Conservation (phyloP, 75 land plant genomes). For the Cunninghamia lanceolata region DNA sequence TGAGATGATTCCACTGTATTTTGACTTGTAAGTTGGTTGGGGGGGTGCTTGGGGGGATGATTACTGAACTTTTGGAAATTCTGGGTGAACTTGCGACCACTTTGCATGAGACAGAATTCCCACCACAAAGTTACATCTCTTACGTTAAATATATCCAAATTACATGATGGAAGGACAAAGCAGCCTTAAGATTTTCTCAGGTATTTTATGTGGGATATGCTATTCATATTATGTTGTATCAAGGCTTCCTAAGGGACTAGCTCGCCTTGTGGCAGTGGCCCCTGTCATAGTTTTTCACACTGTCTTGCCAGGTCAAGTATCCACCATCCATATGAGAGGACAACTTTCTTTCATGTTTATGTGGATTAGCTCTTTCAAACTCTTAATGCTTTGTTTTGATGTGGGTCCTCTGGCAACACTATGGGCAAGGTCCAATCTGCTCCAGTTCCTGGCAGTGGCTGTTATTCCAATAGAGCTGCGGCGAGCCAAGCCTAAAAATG, state of each 20-base stretch:
- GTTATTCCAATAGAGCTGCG: slow-evolving; percentile 39
- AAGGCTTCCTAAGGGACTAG: slow-evolving; percentile 38
- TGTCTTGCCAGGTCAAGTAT: slow-evolving; percentile 26
- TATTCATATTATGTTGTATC: slow-evolving; percentile 24
- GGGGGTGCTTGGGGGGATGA: too few relatives aligned
- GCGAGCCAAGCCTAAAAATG: neutral
- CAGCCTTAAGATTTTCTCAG: neutral
- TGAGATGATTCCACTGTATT: too few relatives aligned
- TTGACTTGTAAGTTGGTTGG: too few relatives aligned
- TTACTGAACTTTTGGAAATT: too few relatives aligned
- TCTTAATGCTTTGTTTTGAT: slow-evolving; percentile 65
- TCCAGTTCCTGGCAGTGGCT: slow-evolving; percentile 28
- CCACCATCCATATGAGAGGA: slow-evolving; percentile 32
- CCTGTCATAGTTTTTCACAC: slow-evolving; percentile 46
- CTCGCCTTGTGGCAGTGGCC: slow-evolving; percentile 37
- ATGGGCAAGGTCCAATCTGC: slow-evolving; percentile 7
- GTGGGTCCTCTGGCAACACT: slow-evolving; percentile 45
- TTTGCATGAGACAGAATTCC: too few relatives aligned
- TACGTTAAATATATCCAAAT: neutral
- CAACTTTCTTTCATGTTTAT: slow-evolving; percentile 41
- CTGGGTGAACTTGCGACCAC: too few relatives aligned
- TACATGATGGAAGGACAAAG: neutral
- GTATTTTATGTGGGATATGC: neutral
- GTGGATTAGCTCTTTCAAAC: slow-evolving; percentile 69
- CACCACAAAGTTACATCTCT: too few relatives aligned